phyloP scores from a whole-genome alignment of 257 asterid genomes.

The Solanum piurae region DNA sequence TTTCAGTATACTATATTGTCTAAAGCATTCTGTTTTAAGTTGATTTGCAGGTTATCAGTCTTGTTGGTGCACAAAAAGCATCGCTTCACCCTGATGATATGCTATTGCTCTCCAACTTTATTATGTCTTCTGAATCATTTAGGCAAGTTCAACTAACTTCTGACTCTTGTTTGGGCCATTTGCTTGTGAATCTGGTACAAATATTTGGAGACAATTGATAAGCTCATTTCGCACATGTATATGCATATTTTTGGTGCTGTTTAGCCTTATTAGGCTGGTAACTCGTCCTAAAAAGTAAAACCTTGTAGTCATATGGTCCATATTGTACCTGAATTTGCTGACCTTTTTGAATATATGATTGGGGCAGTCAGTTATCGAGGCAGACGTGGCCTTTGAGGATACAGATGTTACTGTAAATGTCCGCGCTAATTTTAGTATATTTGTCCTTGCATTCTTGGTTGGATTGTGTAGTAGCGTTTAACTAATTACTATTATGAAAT shows the following conservation, averaged over 20 bases:
- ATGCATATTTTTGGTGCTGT: neutral
- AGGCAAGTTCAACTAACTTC: constrained; percentile 32
- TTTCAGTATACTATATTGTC: neutral
- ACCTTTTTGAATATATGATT: neutral
- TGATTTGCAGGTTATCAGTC: constrained; percentile 83
- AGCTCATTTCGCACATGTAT: neutral
- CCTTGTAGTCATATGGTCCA: neutral
- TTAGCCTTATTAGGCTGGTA: neutral
- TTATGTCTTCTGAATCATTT: constrained; percentile 90
- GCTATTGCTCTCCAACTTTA: constrained; percentile 80
- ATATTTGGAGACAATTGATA: neutral
- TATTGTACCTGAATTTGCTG: neutral
- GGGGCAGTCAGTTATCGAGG: neutral
- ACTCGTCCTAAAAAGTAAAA: neutral
- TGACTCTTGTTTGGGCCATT: neutral
- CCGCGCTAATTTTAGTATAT: neutral
- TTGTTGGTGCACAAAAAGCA: constrained; percentile 89
- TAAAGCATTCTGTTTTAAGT: constrained; percentile 7
- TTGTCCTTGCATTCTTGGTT: neutral
- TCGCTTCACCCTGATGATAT: constrained; percentile 96
- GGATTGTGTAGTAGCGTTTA: neutral
- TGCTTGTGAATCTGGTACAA: neutral
- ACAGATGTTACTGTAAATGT: neutral
- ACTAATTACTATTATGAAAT: neutral
- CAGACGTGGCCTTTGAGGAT: neutral